Percentiles rank a stretch among this genome's conserved stretches.
Evolutionary conservation across 192 early-diverging fungal species (phyloP).

Genomic region (Gryganskiella cystojenkinii): DNA sequence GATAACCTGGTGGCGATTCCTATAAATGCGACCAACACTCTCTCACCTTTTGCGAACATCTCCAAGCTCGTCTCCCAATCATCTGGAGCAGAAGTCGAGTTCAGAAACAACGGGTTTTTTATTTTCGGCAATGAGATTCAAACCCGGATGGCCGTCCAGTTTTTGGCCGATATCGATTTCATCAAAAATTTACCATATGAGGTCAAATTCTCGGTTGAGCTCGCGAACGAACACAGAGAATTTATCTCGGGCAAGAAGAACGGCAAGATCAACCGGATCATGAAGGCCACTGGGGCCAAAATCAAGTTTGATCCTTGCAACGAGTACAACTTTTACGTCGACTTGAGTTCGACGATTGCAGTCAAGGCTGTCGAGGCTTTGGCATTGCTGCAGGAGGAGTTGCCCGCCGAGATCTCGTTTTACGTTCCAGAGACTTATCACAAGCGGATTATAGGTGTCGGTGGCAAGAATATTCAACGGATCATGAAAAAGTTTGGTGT

Average conservation of each 20-base stretch:
- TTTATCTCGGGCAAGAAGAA: conserved; percentile 90
- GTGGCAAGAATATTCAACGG: conserved; percentile 85
- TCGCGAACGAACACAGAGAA: conserved; percentile 80
- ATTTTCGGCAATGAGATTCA: conserved; percentile 73
- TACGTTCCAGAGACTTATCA: conserved; percentile 81
- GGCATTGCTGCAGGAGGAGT: conserved; percentile 73
- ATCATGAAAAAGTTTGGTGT: conserved; percentile 89
- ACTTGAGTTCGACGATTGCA: conserved; percentile 64
- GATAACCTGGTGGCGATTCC: conserved; percentile 24
- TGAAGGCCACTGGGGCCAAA: conserved; percentile 68
- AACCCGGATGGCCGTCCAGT: conserved; percentile 66
- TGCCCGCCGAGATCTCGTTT: conserved; percentile 84
- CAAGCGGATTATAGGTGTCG: conserved; percentile 85
- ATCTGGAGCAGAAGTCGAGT: conserved; percentile 66
- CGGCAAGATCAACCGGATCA: conserved; percentile 88
- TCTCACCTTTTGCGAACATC: conserved; percentile 45
- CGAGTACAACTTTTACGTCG: conserved; percentile 80
- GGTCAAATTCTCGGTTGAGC: conserved; percentile 74
- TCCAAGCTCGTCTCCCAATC: conserved; percentile 54
- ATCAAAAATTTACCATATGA: conserved; percentile 66
- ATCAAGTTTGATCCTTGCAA: conserved; percentile 74
- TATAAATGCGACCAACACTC: background rate
- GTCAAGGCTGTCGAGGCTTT: conserved; percentile 70
- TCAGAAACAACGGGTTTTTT: conserved; percentile 64
- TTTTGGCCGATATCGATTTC: conserved; percentile 59